Percentiles rank a stretch among this genome's conserved stretches.
These are phyloP conservation scores for Porphyridium purpureum DNA, from an alignment of 23 red algal species.

Conservation along the genomic window DNA sequence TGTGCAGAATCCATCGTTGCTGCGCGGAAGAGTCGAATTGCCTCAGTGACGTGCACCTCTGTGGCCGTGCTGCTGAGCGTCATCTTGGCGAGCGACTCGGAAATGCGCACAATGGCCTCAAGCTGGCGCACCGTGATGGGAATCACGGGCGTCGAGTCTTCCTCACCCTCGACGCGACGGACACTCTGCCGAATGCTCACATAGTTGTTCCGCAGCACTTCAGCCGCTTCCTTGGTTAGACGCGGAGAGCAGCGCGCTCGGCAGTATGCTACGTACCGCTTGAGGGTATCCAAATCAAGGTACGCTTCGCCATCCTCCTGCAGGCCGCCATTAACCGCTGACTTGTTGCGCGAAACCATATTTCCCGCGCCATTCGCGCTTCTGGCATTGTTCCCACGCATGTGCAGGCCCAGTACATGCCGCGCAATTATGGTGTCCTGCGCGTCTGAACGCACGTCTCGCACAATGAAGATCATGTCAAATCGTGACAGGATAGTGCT, in stretches of 20 bases:
- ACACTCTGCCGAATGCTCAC: constrained; percentile 89
- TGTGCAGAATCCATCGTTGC: constrained; percentile 75
- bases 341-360: too few relatives aligned
- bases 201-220: constrained; percentile 76
- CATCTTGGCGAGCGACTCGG: constrained; percentile 98
- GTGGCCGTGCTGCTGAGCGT: constrained; percentile 39
- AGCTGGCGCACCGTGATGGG: constrained; percentile 97
- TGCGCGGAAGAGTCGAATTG: constrained; percentile 89
- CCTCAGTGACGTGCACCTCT: constrained; percentile 66
- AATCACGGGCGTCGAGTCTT: constrained; percentile 25
- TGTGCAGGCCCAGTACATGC: constrained; percentile 81
- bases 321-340: too few relatives aligned
- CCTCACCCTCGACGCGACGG: constrained; percentile 8
- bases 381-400: constrained; percentile 14
- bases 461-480: constrained; percentile 94
- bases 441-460: constrained; percentile 73
- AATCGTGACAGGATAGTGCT: constrained; percentile 97
- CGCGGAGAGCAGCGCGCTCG: constrained; percentile 54
- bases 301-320: constrained; percentile 8
- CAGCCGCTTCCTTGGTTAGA: constrained; percentile 78
- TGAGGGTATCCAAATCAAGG: constrained; percentile 70
- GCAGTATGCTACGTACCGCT: constrained; percentile 91
- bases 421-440: constrained; percentile 73
- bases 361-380: not conserved
- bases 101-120: constrained; percentile 86